Evolutionary conservation across 176 grass and related monocot species (phyloP), one percentile per base, ranked within the genome.

Genomic region (Paspalum vaginatum): DNA sequence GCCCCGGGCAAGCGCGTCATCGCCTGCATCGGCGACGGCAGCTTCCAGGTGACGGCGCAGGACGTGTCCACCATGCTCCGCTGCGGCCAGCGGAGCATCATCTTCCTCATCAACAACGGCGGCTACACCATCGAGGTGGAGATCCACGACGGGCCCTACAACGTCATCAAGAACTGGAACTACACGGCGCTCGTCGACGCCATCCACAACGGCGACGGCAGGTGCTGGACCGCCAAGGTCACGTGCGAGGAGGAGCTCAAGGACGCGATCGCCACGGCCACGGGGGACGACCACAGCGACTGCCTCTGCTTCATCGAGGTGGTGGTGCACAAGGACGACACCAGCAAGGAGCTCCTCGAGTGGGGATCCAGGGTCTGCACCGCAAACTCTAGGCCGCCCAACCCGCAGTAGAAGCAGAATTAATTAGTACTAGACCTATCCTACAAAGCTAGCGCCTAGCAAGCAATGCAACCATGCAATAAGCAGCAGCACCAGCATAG

Each of bases 161-260:
- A 97, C 63, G 88, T 97, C n/a, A 97, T 97, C 83, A 97, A 97
- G 80, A 93, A 97, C 85, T 97, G 93, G 90, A 69, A 97, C 88
- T 97, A 97, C 68, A 84, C 90, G 0, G 93, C 54, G 0, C 49
- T 97, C 0, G 80, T 93, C 3, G 90, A 93, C 17, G 90, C 88
- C 52, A 93, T 97, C 76, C 88, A 93, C 83, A 93, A 92, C 45
- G 88, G 88, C 16, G 79, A 96, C 8, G 93, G 90, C 20, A 76
- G 55, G 7, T 92, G 93, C 85, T 96, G 93, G 93, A 92, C 93
- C 2, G 39, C 80, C 14, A 91, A 73, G 83, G 87, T 89, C 1
- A 38, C 54, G 0, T 86, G 83, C 41, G 88, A 90, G 88, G 88
- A 90, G 67, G 82, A 89, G 51, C 82, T 89, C 32, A 11, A 3